Base-by-base conservation (phyloP, 192 early-diverging fungal species). In the Podila minutissima region DNA sequence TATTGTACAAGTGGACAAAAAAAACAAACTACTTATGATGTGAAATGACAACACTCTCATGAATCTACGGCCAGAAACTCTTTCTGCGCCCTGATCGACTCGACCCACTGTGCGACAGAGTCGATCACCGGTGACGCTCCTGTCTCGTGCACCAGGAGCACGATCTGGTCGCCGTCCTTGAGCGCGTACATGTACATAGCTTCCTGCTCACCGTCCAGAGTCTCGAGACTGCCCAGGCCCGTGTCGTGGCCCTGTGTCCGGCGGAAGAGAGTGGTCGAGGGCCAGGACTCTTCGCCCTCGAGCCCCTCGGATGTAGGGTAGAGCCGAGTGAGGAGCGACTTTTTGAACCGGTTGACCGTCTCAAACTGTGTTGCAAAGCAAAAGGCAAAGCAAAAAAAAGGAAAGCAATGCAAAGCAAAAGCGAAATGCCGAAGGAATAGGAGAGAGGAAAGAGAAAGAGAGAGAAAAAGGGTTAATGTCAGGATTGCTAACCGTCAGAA, bases 151-250 rank as follows among this genome's bases (percentile, higher is more conserved):
- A 81, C 63, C 17, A 81, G 46, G 20, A 81, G 29, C 15, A 81
- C 67, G 11, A 81, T 58, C 15, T 55, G 55, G 53, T 81, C 77
- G 32, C 77, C 77, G 24, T 81, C 77, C 48, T 73, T 81, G 53
- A 81, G 71, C 31, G 71, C 77, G 65, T 72, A 73, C 77, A 81
- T 81, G 49, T 81, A 81, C 63, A 81, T 22, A 2, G 77, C 77
- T 20, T 81, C 77, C 48, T 81, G 77, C 32, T 81, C 77, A 9
- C 77, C 71, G 1, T 81, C 77, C 19, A 81, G 64, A 3, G 71
- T 31, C 58, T 81, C 77, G 26, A 65, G 59, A 37, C 9, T 37
- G 28, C 59, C 20, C 59, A 31, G 69, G 1, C 51, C 75, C n/a
- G 29, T 22, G 7, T 72, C 67, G 1, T 35, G 26, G 37, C 22